Conservation (phyloP, 371 early-diverging fungal genomes). For the Syncephalastrum contaminatum region DNA sequence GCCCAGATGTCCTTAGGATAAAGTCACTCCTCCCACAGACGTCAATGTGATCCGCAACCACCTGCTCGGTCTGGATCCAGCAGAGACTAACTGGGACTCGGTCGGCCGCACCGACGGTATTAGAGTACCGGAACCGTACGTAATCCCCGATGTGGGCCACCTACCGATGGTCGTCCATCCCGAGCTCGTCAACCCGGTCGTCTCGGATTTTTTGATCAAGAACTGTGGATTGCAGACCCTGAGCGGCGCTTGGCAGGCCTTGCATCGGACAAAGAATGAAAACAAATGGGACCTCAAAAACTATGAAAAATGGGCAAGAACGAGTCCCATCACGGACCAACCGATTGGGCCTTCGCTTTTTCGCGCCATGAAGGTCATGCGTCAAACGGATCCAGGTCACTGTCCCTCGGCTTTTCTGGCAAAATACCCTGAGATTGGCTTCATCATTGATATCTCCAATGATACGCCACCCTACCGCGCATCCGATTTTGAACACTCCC, state of each 20-base stretch:
- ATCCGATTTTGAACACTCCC: conserved; percentile 58
- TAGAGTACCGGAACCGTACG: conserved; percentile 52
- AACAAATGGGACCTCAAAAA: conserved; percentile 74
- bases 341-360: conserved; percentile 57
- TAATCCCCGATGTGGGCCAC: conserved; percentile 67
- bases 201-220: conserved; percentile 65
- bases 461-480: conserved; percentile 66
- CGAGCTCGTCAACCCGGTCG: conserved; percentile 64
- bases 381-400: conserved; percentile 66
- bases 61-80: conserved; percentile 29
- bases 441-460: conserved; percentile 52
- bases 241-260: conserved; percentile 63
- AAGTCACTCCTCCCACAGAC: conserved; percentile 45
- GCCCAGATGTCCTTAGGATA: conserved; percentile 28
- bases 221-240: conserved; percentile 56
- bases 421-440: conserved; percentile 63
- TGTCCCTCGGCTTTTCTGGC: conserved; percentile 61
- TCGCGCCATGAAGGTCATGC: conserved; percentile 65
- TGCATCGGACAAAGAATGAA: conserved; percentile 55
- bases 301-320: conserved; percentile 66
- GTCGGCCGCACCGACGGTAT: conserved; percentile 18
- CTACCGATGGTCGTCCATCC: conserved; percentile 67
- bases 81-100: conserved; percentile 20
- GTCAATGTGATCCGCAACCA: conserved; percentile 47
- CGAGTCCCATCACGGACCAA: conserved; percentile 48